Evolutionary conservation across 2,329 filamentous ascomycete genomes (phyloP), one percentile per base, ranked within the genome.

Genomic region (Colletotrichum orchidophilum): DNA sequence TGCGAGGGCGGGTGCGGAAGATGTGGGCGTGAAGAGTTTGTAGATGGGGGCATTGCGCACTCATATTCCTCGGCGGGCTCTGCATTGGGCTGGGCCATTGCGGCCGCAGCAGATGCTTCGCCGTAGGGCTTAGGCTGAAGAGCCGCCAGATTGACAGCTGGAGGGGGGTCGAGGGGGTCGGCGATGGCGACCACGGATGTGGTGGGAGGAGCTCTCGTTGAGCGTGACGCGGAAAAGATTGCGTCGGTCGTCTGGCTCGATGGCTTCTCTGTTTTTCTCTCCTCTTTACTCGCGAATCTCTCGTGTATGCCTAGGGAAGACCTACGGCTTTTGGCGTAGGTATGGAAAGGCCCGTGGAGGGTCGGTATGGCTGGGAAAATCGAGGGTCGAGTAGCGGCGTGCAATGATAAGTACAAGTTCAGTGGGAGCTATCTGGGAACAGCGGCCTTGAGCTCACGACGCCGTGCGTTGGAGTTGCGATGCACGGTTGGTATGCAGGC

Each of bases 71-170:
- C 89, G 78, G 84, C 85, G 75, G 86, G 85, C 82, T 90, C 88
- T 84, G 86, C 87, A 85, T 83, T 88, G 82, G 88, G 88, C 88
- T 90, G 88, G 88, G 89, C 89, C 90, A 92, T 92, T 81, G 86
- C 85, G 88, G 89, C 90, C 88, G 87, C 88, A 87, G 87, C 90
- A 84, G 88, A 85, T 84, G 87, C 88, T 86, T 86, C 87, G 87
- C 89, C 88, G 85, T 88, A 87, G 76, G 86, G 80, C 80, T 86
- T 87, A 74, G 87, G 83, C 83, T 90, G 87, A 81, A 91, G 86
- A 84, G 88, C 87, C 79, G 83, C 83, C 90, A 92, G 88, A 81
- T 83, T 91, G 89, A 83, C 85, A 83, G 78, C 77, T 79, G 74
- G 64, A 59, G 58, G 55, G 63, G 46, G 39, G 21, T 59, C 39